phyloP scores from a whole-genome alignment of 805 yeast genomes.

The Candida sithepensis region DNA sequence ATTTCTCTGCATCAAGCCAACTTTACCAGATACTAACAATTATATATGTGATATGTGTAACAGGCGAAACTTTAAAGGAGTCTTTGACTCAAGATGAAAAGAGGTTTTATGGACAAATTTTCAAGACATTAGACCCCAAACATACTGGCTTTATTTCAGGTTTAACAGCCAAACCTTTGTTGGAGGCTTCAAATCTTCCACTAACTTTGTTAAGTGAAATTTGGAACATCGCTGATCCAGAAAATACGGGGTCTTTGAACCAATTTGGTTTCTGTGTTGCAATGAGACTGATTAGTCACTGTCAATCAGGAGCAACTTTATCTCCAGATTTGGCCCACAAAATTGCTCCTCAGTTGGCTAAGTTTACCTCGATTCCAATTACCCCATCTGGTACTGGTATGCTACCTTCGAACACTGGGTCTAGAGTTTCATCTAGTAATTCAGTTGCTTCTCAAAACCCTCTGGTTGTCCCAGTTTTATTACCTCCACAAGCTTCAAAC shows the following conservation, averaged over 20 bases:
- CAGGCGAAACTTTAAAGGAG: constrained; percentile 22
- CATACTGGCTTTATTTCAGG: constrained; percentile 83
- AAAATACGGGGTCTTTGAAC: constrained; percentile 78
- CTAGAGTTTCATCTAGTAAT: constrained; percentile 35
- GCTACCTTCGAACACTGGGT: constrained; percentile 15
- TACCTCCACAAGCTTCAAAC: constrained; percentile 54
- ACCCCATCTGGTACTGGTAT: constrained; percentile 35
- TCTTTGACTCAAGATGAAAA: constrained; percentile 73
- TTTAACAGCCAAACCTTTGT: constrained; percentile 73
- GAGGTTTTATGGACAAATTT: constrained; percentile 66
- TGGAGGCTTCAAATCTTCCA: constrained; percentile 82
- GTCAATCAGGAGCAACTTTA: constrained; percentile 66
- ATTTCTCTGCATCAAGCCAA: neutral
- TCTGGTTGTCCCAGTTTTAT: constrained; percentile 47
- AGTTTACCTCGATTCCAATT: constrained; percentile 40
- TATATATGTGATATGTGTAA: neutral
- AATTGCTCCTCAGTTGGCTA: constrained; percentile 61
- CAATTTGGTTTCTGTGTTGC: constrained; percentile 81
- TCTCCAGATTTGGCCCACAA: constrained; percentile 46
- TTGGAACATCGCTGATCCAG: constrained; percentile 93
- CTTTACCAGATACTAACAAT: neutral
- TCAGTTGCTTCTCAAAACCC: constrained; percentile 26
- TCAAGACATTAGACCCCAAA: constrained; percentile 76
- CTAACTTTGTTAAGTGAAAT: constrained; percentile 79
- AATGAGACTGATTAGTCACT: constrained; percentile 83